These are phyloP conservation scores for Starmerella scarabaei DNA, from an alignment of 805 yeast genomes.

Conservation along the genomic window DNA sequence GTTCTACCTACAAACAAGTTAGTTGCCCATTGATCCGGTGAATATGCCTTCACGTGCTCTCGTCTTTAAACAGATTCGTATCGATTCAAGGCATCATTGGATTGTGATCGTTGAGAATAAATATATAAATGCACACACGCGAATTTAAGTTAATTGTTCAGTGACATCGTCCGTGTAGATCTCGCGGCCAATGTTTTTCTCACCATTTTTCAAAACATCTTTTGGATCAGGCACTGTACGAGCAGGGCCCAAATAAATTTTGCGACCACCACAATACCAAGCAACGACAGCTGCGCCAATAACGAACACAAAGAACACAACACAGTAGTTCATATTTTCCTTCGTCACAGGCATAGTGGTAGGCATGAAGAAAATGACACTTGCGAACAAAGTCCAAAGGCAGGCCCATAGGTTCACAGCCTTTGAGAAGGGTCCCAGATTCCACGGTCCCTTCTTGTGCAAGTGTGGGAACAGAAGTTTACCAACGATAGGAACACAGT, in stretches of 20 bases:
- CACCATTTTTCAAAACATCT: not conserved
- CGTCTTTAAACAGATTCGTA: too few species aligned
- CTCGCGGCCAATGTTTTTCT: too few species aligned
- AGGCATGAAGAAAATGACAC: constrained; percentile 22
- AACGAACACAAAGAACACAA: constrained; percentile 20
- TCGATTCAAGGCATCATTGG: too few species aligned
- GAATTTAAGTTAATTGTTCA: too few species aligned
- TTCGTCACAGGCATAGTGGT: constrained; percentile 19
- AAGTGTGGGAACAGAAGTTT: constrained; percentile 44
- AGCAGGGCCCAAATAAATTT: constrained; percentile 16
- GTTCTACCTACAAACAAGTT: not conserved
- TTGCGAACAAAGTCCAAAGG: constrained; percentile 20
- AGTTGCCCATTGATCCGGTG: too few species aligned
- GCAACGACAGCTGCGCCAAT: constrained; percentile 8
- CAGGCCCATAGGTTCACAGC: constrained; percentile 14
- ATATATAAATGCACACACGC: too few species aligned
- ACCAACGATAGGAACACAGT: constrained; percentile 48
- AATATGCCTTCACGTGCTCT: too few species aligned
- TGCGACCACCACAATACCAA: constrained; percentile 18
- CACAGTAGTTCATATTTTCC: constrained; percentile 23
- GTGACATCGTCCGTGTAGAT: too few species aligned
- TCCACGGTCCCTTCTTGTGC: constrained; percentile 55
- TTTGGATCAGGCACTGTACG: constrained; percentile 21
- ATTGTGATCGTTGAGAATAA: too few species aligned
- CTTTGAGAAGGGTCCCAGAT: constrained; percentile 37